Conservation (phyloP, 1,139 yeast genomes). For the Taphrina sp. region DNA sequence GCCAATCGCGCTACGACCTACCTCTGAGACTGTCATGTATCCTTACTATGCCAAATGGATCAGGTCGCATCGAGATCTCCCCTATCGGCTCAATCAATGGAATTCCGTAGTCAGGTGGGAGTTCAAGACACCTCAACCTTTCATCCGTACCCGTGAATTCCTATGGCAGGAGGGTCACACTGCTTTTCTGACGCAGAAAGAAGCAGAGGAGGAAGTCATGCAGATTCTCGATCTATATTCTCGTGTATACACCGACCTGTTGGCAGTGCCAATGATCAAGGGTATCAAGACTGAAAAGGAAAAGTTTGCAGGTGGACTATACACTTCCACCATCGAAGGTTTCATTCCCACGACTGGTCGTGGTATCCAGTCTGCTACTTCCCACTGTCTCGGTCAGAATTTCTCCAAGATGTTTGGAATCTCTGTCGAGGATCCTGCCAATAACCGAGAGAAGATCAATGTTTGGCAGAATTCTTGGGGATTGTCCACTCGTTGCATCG, state of each 20-base stretch:
- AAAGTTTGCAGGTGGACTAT: constrained; percentile 96
- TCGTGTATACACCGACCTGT: constrained; percentile 78
- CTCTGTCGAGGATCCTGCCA: constrained; percentile 86
- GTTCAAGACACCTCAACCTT: constrained; percentile 99
- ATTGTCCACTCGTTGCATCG: constrained; percentile 94
- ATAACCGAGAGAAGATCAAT: constrained; percentile 53
- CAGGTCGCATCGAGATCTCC: constrained; percentile 96
- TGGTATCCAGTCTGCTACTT: constrained; percentile 99
- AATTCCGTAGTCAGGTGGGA: constrained; percentile 99
- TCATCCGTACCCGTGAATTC: constrained; percentile 96
- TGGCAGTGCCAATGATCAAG: constrained; percentile 96
- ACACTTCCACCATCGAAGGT: constrained; percentile 94
- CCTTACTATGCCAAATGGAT: constrained; percentile 99
- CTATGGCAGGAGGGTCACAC: constrained; percentile 99
- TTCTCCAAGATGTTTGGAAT: constrained; percentile 98
- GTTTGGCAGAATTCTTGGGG: constrained; percentile 99
- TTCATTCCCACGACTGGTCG: constrained; percentile 98
- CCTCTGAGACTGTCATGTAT: constrained; percentile 99
- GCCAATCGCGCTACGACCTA: constrained; percentile 98
- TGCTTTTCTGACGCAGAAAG: constrained; percentile 79
- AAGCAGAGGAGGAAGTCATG: constrained; percentile 77
- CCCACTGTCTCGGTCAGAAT: constrained; percentile 96
- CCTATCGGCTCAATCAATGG: constrained; percentile 96
- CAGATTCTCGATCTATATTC: constrained; percentile 85
- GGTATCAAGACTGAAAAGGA: constrained; percentile 97